Base-by-base conservation (phyloP, 139 green algal species). In the Chlorella ohadii region DNA sequence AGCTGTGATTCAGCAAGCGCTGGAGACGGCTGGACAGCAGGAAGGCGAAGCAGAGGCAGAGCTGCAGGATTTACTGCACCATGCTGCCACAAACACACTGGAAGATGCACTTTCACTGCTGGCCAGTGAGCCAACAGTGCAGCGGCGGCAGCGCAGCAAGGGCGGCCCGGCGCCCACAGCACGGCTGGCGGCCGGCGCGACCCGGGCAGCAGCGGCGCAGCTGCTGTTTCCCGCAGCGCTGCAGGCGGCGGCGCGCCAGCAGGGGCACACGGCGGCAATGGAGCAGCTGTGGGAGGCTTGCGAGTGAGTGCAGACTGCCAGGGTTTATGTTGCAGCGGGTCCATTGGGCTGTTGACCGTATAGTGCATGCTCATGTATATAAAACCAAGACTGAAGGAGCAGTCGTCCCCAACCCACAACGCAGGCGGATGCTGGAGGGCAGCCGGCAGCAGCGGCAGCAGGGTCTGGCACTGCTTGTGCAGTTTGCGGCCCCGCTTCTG, bases 401-500 rank as follows among this genome's bases (percentile, higher is more conserved):
- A 4, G 51, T 59, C 15, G 19, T 59, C 22, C 2, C 15, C 51
- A 4, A 23, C 12, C 19, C 15, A n/a, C 20, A 9, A 12, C 25
- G 41, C 70, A 85, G 70, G 81, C 16, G 70, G n/a, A 13, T 85
- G 55, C 68, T 85, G 28, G 36, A 1, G 3, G 27, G 3, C 12
- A 1, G 36, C 3, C 34, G 11, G 25, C 27, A 44, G 15, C 5
- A 59, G 38, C 68, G 59, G n/a, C 77, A 39, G 5, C 38, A 64
- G 61, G 84, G 76, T 6, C 72, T 88, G 25, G 61, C 78, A 15
- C 75, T 87, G 41, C 57, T 87, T 3, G 72, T 87, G 2, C 82
- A 87, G 73, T 87, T 87, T 56, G 27, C 55, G 0, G 9, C 39
- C 16, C n/a, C 23, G 41, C 74, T 86, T 41, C 61, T 86, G 70